A percentile compares a stretch with the other conserved stretches of the same genome.
Conservation (phyloP, 768 basidiomycete genomes). For the Suillus variegatus region DNA sequence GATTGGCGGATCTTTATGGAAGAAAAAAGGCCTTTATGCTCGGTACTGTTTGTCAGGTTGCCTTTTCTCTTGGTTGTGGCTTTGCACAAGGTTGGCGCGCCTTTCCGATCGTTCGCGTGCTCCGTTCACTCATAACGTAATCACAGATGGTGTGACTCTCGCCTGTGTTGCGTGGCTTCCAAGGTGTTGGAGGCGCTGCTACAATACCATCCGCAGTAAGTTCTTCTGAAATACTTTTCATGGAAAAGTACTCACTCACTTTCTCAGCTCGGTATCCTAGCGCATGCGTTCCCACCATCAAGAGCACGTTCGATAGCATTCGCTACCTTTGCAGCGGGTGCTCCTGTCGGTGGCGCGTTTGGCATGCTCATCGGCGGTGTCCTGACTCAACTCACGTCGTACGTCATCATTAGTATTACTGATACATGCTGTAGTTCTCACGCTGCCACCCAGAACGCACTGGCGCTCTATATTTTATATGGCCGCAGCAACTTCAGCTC, state of each 20-base stretch:
- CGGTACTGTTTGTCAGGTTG: conserved; percentile 55
- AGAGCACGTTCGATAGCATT: conserved; percentile 74
- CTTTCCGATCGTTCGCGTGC: not conserved
- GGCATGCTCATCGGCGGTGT: conserved; percentile 74
- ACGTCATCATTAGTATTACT: conserved; percentile 11
- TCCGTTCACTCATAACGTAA: not conserved
- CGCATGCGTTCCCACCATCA: conserved; percentile 72
- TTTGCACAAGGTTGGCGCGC: conserved; percentile 53
- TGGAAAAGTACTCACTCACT: conserved; percentile 5
- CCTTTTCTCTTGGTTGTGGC: conserved; percentile 64
- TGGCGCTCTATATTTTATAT: conserved; percentile 76
- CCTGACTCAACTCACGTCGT: conserved; percentile 55
- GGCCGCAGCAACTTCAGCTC: conserved; percentile 53
- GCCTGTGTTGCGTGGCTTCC: conserved; percentile 74
- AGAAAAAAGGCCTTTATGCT: conserved; percentile 65
- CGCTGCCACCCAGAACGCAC: conserved; percentile 27
- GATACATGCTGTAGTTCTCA: conserved; percentile 1
- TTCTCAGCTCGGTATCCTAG: conserved; percentile 75
- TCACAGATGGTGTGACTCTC: conserved; percentile 56
- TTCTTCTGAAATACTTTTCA: not conserved
- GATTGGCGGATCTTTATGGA: conserved; percentile 81
- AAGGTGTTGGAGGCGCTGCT: conserved; percentile 81
- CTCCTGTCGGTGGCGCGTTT: conserved; percentile 75
- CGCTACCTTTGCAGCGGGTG: conserved; percentile 82
- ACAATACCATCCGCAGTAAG: conserved; percentile 70